These are phyloP conservation scores for Paradendryphiella salina DNA, from an alignment of 2,329 filamentous ascomycete genomes.

Conservation along the genomic window DNA sequence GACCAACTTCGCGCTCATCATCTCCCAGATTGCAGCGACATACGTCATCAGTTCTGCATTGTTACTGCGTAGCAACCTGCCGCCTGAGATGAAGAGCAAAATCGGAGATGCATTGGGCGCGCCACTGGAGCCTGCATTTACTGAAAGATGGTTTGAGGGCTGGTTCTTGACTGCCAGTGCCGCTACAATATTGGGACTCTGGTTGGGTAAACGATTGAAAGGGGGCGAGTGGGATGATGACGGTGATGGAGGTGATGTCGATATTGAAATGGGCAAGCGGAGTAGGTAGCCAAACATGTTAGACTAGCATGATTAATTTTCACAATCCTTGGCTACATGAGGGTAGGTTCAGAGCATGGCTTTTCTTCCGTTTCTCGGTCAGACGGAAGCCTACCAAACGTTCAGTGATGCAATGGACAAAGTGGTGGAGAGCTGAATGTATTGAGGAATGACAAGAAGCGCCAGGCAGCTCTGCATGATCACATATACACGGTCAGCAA, in stretches of 20 bases:
- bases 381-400: background rate
- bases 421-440: background rate
- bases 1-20: slow-evolving; percentile 76
- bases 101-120: slow-evolving; percentile 78
- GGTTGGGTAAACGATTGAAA: slow-evolving; percentile 68
- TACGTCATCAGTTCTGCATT: slow-evolving; percentile 83
- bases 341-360: too few species aligned
- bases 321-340: background rate
- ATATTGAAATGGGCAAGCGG: slow-evolving; percentile 73
- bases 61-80: slow-evolving; percentile 76
- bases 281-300: slow-evolving; percentile 47
- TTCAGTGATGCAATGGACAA: background rate
- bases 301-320: background rate
- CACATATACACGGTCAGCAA: slow-evolving; percentile 4
- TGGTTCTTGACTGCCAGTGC: slow-evolving; percentile 76
- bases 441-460: slow-evolving; percentile 6
- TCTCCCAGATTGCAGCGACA: slow-evolving; percentile 79
- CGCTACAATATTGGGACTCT: slow-evolving; percentile 71
- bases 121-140: slow-evolving; percentile 71
- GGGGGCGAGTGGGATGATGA: slow-evolving; percentile 45
- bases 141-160: slow-evolving; percentile 83
- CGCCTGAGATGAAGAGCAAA: slow-evolving; percentile 73
- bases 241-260: slow-evolving; percentile 51
- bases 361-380: too few species aligned
- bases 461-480: slow-evolving; percentile 6